Evolutionary conservation across 345 rosid genomes (phyloP).

Genomic region (Diplotaxis tenuifolia): DNA sequence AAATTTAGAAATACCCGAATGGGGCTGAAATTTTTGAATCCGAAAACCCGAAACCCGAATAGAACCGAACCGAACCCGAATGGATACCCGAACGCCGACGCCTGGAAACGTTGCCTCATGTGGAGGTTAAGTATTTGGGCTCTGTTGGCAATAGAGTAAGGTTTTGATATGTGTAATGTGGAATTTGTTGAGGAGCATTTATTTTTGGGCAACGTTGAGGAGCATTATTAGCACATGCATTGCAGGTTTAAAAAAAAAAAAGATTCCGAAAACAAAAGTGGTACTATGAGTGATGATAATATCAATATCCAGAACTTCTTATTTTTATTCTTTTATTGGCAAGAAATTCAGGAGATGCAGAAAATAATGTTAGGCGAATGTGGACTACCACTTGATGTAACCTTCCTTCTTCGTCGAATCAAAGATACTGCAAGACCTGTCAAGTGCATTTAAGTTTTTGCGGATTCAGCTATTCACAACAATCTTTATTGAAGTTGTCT

Average conservation of each 20-base stretch:
- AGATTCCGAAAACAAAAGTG: not conserved
- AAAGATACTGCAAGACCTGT: not conserved
- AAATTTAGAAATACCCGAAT: too few species aligned
- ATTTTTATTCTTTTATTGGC: constrained; percentile 11
- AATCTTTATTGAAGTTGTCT: too few species aligned
- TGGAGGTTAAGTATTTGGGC: constrained; percentile 13
- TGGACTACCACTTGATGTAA: constrained; percentile 4
- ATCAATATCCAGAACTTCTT: not conserved
- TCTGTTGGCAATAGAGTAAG: not conserved
- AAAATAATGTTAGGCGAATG: constrained; percentile 10
- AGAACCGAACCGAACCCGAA: too few species aligned
- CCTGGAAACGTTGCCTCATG: not conserved
- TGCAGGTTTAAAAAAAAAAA: not conserved
- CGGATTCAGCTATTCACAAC: not conserved
- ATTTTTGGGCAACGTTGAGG: too few species aligned
- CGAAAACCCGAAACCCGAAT: too few species aligned
- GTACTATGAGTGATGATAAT: not conserved
- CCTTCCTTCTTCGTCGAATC: not conserved
- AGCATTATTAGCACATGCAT: constrained; percentile 13
- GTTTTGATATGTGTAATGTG: not conserved
- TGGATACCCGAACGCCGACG: too few species aligned
- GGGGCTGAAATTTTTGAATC: too few species aligned
- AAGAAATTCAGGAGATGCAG: not conserved
- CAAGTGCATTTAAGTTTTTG: constrained; percentile 1
- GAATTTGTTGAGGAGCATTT: not conserved